Conservation (phyloP, 495 filamentous ascomycete genomes). For the Xylaria telfairii region DNA sequence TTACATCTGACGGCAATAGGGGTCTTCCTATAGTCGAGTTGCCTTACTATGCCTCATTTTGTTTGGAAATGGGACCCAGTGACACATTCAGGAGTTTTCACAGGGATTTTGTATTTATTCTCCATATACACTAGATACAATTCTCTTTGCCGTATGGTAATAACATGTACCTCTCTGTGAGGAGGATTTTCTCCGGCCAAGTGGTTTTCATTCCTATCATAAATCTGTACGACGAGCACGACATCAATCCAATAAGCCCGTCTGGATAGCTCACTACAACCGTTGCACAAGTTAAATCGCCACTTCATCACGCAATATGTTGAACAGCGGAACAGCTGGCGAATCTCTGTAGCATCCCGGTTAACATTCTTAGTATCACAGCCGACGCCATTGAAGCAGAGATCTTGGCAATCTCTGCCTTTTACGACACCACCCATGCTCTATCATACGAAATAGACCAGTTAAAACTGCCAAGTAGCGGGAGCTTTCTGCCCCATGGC, state of each 20-base stretch:
- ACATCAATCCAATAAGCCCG: background rate
- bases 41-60: background rate
- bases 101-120: background rate
- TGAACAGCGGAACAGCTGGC: background rate
- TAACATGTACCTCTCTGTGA: background rate
- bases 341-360: background rate
- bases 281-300: background rate
- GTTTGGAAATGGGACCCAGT: background rate
- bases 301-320: background rate
- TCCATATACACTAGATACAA: background rate
- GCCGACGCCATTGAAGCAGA: background rate
- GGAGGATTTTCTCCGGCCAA: background rate
- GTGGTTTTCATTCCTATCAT: background rate
- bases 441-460: background rate
- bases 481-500: background rate
- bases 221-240: conserved; percentile 1
- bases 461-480: background rate
- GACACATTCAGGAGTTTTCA: background rate
- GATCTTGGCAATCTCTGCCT: background rate
- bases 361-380: background rate
- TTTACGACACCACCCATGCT: background rate
- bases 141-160: background rate
- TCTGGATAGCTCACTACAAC: background rate
- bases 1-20: background rate
- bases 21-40: background rate